Evolutionary conservation across 306 rosid genomes (phyloP).

Genomic region (Hippophae gyantsensis): DNA sequence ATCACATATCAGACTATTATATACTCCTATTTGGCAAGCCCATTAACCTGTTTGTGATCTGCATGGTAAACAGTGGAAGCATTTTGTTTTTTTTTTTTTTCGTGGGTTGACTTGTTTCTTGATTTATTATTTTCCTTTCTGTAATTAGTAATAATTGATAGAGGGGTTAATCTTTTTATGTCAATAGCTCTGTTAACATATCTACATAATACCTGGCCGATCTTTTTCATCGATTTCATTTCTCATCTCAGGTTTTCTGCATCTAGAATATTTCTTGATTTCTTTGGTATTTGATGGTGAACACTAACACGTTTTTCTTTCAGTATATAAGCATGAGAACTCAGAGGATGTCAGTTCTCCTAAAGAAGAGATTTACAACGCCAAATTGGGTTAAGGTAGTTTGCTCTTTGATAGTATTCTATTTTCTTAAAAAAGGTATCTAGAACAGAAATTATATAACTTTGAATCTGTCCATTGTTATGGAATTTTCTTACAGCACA

Average conservation of each 20-base stretch:
- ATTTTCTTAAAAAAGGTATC: slow-evolving; percentile 5
- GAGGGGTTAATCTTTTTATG: neutral
- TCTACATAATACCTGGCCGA: no score
- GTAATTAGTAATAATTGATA: neutral
- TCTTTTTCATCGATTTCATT: no score
- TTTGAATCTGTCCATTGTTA: slow-evolving; percentile 17
- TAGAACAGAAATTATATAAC: slow-evolving; percentile 12
- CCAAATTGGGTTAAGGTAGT: slow-evolving; percentile 93
- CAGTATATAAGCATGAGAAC: slow-evolving; percentile 83
- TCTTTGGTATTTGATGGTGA: no score
- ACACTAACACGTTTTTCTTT: slow-evolving; percentile 8
- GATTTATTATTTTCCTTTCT: neutral
- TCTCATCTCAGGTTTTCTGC: no score
- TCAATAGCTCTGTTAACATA: neutral
- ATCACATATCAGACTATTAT: neutral
- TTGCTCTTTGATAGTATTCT: slow-evolving; percentile 11
- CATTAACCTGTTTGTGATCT: neutral
- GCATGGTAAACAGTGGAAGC: neutral
- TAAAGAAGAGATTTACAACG: slow-evolving; percentile 79
- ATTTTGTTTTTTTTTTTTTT: neutral
- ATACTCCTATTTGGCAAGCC: neutral
- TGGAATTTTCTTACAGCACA: slow-evolving; percentile 55
- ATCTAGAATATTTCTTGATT: no score
- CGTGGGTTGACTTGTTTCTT: neutral
- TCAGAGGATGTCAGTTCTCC: slow-evolving; percentile 68